Evolutionary conservation across 257 asterid genomes (phyloP), one percentile per base, ranked within the genome.

Genomic region (Solanum habrochaites): DNA sequence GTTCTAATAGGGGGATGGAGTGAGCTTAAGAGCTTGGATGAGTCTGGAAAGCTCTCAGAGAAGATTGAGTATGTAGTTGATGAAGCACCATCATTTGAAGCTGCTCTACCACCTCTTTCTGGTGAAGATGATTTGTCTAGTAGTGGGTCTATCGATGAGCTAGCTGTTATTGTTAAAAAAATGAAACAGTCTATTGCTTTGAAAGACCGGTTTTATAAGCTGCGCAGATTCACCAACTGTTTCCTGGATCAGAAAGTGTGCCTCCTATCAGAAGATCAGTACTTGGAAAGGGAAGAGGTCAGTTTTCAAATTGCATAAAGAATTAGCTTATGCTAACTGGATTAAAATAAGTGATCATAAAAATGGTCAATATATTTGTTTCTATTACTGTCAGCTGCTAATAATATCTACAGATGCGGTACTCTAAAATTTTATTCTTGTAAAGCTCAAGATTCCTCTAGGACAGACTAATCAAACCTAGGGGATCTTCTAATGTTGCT

Each of bases 21-120:
- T 85, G 99, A 93, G 89, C 88, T 96, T 86, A 93, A 89, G 86
- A 89, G 52, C 78, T 90, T 95, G 90, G 99, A 94, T 88, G 94
- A 91, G 89, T 93, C 95, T 82, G 97, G 95, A 69, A 92, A 93
- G 90, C 96, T 96, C 88, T 87, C 27, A 20, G 98, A 95, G 92
- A 96, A 96, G 90, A 90, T 96, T 86, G 98, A 96, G 60, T 96
- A 93, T 87, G 97, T 95, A 52, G 85, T 94, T 58, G 86, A 86
- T 87, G 99, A 96, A 92, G 85, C 89, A 60, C 97, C 99, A 21
- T 89, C 99, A 12, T 91, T 88, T 90, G 95, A 95, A 91, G 97
- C 98, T 86, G 98, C 98, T 82, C 84, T 93, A 82, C 98, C 99
- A n/a, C 99, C 99, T 60, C 93, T 96, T 81, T 95, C 99, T 31